phyloP scores from a whole-genome alignment of 148 eudicot genomes.

The Talinum fruticosum region DNA sequence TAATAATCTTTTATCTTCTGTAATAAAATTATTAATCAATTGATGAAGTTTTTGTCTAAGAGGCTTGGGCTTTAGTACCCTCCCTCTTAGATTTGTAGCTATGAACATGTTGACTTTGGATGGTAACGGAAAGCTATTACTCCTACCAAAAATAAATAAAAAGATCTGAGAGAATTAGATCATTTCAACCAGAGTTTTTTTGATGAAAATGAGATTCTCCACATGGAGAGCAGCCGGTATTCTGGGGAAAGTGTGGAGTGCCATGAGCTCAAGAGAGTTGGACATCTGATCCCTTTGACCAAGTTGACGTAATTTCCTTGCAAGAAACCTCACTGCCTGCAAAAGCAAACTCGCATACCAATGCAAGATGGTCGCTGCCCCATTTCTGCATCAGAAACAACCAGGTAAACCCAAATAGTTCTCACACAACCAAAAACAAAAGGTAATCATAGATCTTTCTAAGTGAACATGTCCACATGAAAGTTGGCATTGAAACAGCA shows the following conservation, averaged over 20 bases:
- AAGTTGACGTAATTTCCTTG: neutral
- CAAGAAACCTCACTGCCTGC: neutral
- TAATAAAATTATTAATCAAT: too few relatives aligned
- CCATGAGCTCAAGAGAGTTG: neutral
- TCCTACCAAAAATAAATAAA: too few relatives aligned
- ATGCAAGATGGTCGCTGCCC: slow-evolving; percentile 77
- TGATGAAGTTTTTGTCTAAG: too few relatives aligned
- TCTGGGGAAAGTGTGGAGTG: neutral
- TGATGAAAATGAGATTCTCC: neutral
- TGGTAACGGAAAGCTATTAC: too few relatives aligned
- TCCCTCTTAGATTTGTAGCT: too few relatives aligned
- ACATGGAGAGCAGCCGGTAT: neutral
- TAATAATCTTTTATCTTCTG: too few relatives aligned
- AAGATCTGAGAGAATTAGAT: neutral
- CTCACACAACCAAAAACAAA: too few relatives aligned
- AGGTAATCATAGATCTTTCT: too few relatives aligned
- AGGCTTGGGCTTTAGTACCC: too few relatives aligned
- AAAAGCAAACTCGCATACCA: slow-evolving; percentile 66
- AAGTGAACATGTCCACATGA: too few relatives aligned
- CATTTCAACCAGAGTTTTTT: neutral
- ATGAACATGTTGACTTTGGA: too few relatives aligned
- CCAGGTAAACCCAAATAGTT: neutral
- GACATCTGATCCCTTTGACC: neutral
- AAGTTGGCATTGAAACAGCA: too few relatives aligned
- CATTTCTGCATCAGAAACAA: slow-evolving; percentile 38